A percentile compares a stretch with the other conserved stretches of the same genome.
phyloP scores from a whole-genome alignment of 179 eudicot species.

The Patellifolia procumbens region DNA sequence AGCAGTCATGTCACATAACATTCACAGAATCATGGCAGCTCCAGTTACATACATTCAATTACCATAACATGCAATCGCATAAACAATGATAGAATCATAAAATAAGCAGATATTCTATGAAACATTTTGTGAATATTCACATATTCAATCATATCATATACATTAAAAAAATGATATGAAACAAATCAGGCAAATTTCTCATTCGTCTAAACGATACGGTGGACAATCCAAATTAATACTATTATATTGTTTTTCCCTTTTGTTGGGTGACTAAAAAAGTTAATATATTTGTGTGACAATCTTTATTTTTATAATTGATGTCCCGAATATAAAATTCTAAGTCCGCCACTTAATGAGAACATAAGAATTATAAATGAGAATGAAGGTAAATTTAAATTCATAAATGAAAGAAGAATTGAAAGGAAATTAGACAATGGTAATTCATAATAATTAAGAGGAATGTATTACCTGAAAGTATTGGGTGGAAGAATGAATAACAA shows the following conservation, averaged over 20 bases:
- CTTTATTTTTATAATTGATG: too few species aligned
- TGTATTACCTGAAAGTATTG: constrained; percentile 3
- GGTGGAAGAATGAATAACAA: background rate
- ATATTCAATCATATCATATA: background rate
- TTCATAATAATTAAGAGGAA: background rate
- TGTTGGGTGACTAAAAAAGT: too few species aligned
- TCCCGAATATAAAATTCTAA: too few species aligned
- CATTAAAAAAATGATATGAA: background rate
- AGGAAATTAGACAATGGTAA: too few species aligned
- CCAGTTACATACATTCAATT: background rate
- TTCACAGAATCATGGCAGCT: background rate
- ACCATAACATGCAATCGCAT: background rate
- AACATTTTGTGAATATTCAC: background rate
- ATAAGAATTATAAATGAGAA: constrained; percentile 1
- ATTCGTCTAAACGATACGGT: background rate
- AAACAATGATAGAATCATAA: background rate
- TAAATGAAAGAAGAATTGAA: background rate
- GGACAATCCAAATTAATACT: too few species aligned
- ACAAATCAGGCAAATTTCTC: background rate
- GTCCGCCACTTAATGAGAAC: too few species aligned
- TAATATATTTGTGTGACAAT: too few species aligned
- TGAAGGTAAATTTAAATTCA: background rate
- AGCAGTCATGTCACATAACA: background rate
- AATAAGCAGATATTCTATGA: background rate
- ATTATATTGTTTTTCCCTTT: too few species aligned